Percentiles rank a stretch among this genome's conserved stretches.
phyloP scores from a whole-genome alignment of 2,329 filamentous ascomycete species.

The Rhexocercosporidium sp. region DNA sequence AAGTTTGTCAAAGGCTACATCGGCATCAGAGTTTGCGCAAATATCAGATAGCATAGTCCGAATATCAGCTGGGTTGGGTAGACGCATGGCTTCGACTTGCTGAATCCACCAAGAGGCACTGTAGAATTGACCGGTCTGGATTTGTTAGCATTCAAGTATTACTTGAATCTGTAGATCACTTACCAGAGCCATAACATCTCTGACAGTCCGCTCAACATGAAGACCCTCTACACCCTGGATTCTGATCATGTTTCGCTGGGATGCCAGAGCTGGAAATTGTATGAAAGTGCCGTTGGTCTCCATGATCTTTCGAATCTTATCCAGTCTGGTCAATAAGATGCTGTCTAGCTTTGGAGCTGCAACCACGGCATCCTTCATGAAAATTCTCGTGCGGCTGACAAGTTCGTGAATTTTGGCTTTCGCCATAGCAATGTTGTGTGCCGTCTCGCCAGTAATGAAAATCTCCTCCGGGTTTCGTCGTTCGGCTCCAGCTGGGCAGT shows the following conservation, averaged over 20 bases:
- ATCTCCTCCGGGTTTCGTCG: constrained; percentile 87
- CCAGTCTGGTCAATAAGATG: constrained; percentile 86
- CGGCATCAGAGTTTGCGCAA: constrained; percentile 93
- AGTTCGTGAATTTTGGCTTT: constrained; percentile 92
- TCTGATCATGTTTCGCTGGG: constrained; percentile 81
- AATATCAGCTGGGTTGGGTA: constrained; percentile 71
- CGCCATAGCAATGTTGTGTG: constrained; percentile 82
- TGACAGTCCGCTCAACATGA: constrained; percentile 91
- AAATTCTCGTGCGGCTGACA: constrained; percentile 79
- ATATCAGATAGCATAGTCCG: constrained; percentile 93
- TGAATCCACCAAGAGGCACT: constrained; percentile 96
- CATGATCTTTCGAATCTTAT: constrained; percentile 98
- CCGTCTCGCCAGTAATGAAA: constrained; percentile 90
- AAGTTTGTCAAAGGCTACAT: constrained; percentile 92
- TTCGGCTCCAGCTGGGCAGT: constrained; percentile 80
- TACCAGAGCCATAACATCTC: constrained; percentile 94
- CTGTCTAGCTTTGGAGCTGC: constrained; percentile 93
- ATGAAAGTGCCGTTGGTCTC: constrained; percentile 96
- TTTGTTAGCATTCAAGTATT: constrained; percentile 34
- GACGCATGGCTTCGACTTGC: constrained; percentile 68
- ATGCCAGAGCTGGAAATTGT: constrained; percentile 86
- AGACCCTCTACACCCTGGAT: constrained; percentile 93
- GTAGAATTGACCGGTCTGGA: constrained; percentile 92
- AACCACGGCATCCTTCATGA: constrained; percentile 90
- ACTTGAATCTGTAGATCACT: constrained; percentile 42